Evolutionary conservation across 192 early-diverging fungal genomes (phyloP), one percentile per base, ranked within the genome.

Genomic region (Entomortierella chlamydospora): DNA sequence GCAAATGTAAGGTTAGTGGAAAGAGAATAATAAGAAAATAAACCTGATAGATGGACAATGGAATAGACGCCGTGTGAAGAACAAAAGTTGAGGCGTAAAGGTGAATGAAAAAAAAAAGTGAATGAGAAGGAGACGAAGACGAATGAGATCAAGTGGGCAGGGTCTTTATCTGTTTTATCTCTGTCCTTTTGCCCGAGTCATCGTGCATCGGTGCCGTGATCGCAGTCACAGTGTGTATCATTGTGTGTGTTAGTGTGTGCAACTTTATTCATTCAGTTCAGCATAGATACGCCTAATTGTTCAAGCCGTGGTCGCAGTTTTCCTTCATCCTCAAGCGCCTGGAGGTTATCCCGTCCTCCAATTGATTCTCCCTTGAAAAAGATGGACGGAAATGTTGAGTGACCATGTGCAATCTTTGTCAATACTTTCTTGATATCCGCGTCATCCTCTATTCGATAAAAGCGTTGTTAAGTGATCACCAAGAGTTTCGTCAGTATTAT

Each of bases 381-480:
- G 49, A 79, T 79, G 51, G 76, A 79, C 0, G 76, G 76, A 31
- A 70, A 79, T 13, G 76, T 70, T 1, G 59, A 63, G 57, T 79
- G 76, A 29, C 76, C 76, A 61, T 56, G 49, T 12, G 68, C 31
- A 5, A 79, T 65, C 76, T 70, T 70, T 31, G 62, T 79, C 55
- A 79, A 47, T 11, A 79, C 39, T 2, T 11, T 61, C 41, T 79
- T 79, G 57, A 79, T 79, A 9, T 64, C 57, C 3, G 49, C 68
- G 10, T 42, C 34, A 0, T 70, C 25, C 10, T 49, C 73, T 77
- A 61, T 41, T 12, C 47, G 22, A n/a, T n/a, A n/a, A n/a, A 43
- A 43, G 8, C 9, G n/a, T 23, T 31, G 43, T 10, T 10, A 26
- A 4, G 22, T 22, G 15, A 47, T 9, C 2, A 11, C 5, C 22